Base-by-base conservation (phyloP, 2,329 filamentous ascomycete species). In the Aureobasidium leucospermi region DNA sequence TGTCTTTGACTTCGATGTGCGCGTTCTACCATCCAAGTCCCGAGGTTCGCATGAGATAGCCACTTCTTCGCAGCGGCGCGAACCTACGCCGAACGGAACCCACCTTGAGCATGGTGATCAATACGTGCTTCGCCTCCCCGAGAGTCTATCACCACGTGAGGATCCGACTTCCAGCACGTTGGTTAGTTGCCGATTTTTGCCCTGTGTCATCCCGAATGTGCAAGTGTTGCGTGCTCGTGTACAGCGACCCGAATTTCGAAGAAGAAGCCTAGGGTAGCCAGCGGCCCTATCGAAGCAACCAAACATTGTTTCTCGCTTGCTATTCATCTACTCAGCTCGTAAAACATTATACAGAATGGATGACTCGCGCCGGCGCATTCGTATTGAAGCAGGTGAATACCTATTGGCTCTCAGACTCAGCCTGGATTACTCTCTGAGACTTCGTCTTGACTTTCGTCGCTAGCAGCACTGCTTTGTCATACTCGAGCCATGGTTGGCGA, bases 151-250 rank as follows among this genome's bases (percentile, higher is more conserved):
- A 46, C 31, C 52, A 56, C 52, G 52, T 45, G 52, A 36, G 23
- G 38, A 15, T n/a, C 11, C 32, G n/a, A 56, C 31, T 45, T 47
- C 10, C 52, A 45, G 52, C 11, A 46, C 41, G 52, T 56, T 45
- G 39, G 28, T 34, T 23, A n/a, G 31, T 28, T 31, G 41, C 16
- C 39, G 13, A 16, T 5, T 32, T 15, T 10, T 46, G 31, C 29
- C 41, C 41, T 56, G 16, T 31, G 28, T 38, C 28, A 38, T 46
- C 31, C 31, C n/a, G 51, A 32, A 43, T 39, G 51, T 55, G 52
- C 41, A 46, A 56, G 11, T 56, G 52, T 56, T 56, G 52, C 52
- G 52, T 56, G 52, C 52, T 56, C 13, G n/a, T 34, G 19, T 55
- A 38, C 29, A 42, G 39, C 51, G 51, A 55, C 1, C 39, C 51